Conservation (phyloP, 1,139 yeast genomes). For the Debaryomyces psychrophilus region DNA sequence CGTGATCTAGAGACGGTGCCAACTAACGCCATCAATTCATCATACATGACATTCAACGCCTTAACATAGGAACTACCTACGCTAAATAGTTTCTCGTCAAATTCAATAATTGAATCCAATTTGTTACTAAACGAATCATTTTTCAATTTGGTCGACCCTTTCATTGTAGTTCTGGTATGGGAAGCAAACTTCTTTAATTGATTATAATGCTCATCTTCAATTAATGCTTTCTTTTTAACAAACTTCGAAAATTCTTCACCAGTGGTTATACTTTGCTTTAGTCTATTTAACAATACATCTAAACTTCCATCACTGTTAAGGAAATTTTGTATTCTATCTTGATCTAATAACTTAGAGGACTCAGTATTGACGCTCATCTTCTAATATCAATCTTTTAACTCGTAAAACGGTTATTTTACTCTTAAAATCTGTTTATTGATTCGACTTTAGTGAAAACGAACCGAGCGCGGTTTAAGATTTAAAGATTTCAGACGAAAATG, state of each 20-base stretch:
- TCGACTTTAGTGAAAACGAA: neutral
- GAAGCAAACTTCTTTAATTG: conserved; percentile 70
- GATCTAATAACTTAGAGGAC: conserved; percentile 28
- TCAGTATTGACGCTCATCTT: conserved; percentile 20
- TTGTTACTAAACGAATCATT: conserved; percentile 71
- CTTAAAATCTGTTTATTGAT: neutral
- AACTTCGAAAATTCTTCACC: conserved; percentile 85
- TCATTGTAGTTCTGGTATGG: conserved; percentile 56
- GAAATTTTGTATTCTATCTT: conserved; percentile 32
- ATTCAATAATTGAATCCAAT: conserved; percentile 69
- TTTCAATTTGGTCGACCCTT: conserved; percentile 52
- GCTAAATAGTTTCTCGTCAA: conserved; percentile 73
- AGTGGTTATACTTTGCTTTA: conserved; percentile 78
- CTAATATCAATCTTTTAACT: neutral
- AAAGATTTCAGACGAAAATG: neutral
- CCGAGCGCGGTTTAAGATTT: conserved; percentile 1
- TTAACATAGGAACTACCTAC: conserved; percentile 79
- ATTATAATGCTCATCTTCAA: conserved; percentile 78
- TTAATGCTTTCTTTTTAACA: conserved; percentile 73
- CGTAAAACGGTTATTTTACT: neutral
- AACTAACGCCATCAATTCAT: conserved; percentile 76
- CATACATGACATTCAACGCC: conserved; percentile 82
- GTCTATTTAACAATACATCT: conserved; percentile 67
- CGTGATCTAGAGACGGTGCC: conserved; percentile 71
- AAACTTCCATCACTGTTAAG: conserved; percentile 49